These are phyloP conservation scores for Gossypium ekmanianum DNA, from an alignment of 345 rosid species.

Conservation along the genomic window DNA sequence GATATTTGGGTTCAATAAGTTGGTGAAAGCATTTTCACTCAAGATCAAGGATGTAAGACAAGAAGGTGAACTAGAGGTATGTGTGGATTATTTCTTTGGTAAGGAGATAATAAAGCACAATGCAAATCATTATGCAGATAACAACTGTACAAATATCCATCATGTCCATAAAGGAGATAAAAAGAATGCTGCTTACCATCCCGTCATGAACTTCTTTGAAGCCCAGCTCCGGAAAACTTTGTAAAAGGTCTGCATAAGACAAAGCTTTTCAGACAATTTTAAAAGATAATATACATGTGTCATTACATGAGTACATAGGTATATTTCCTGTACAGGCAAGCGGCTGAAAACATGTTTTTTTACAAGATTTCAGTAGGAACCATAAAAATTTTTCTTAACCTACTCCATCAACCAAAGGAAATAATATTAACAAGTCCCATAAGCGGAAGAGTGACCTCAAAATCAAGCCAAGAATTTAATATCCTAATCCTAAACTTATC, in stretches of 20 bases:
- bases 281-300: not conserved
- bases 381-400: not conserved
- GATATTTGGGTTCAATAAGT: not conserved
- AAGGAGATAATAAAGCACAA: not conserved
- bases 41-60: not conserved
- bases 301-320: not conserved
- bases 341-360: not conserved
- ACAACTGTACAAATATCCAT: not conserved
- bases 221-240: slow-evolving; percentile 96
- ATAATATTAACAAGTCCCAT: not conserved
- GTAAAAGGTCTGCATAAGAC: slow-evolving; percentile 65
- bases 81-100: not conserved
- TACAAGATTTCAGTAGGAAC: not conserved
- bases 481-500: not conserved
- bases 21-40: slow-evolving; percentile 3
- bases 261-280: not conserved
- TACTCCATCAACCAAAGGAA: not conserved
- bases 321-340: not conserved
- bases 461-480: not conserved
- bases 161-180: slow-evolving; percentile 11
- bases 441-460: not conserved
- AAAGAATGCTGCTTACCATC: slow-evolving; percentile 54
- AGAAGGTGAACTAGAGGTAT: not conserved
- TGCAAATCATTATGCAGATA: not conserved
- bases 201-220: slow-evolving; percentile 96